Evolutionary conservation across 1,139 yeast genomes (phyloP), one percentile per base, ranked within the genome.

Genomic region (Hansenula sp.): DNA sequence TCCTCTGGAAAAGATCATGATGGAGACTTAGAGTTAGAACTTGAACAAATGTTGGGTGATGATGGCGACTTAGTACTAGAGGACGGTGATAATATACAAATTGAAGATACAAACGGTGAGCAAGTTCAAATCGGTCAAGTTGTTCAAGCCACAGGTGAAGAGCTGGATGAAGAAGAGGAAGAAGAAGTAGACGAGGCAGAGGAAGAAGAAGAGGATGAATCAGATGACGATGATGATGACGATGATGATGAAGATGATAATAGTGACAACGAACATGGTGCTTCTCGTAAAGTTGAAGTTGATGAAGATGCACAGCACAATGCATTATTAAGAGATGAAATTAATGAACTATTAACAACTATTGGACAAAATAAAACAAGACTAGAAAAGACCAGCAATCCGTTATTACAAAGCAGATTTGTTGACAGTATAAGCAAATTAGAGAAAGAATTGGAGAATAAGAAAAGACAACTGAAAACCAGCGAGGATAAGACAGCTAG

Each of bases 321-420:
- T 53, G 90, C 85, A 58, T 74, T 90, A 54, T 70, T 93, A 47
- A 80, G 80, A 50, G 98, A 91, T 62, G 98, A 91, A 61, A 82
- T 94, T 43, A 70, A 76, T 13, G 99, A 94, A 59, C 72, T 94
- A 50, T 91, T 87, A 58, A 69, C 78, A 36, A 91, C 93, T 0
- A 86, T 94, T 45, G 81, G 77, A 43, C 82, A 82, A 55, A 93
- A 91, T 58, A 80, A 79, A 59, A 75, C 75, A 43, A 93, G 88
- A 54, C 77, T 89, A 41, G 79, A 76, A 16, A 83, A 84, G 46
- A 91, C 95, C 2, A 80, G 91, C 32, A 90, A 90, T 61, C 91
- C 91, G 56, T 84, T 93, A 70, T 76, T 93, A 79, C 82, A 84
- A 61, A 87, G 85, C 66, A 84, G 97, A 67, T 86, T 90, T 61